phyloP scores from a whole-genome alignment of 345 rosid genomes.

The Salix suchowensis region DNA sequence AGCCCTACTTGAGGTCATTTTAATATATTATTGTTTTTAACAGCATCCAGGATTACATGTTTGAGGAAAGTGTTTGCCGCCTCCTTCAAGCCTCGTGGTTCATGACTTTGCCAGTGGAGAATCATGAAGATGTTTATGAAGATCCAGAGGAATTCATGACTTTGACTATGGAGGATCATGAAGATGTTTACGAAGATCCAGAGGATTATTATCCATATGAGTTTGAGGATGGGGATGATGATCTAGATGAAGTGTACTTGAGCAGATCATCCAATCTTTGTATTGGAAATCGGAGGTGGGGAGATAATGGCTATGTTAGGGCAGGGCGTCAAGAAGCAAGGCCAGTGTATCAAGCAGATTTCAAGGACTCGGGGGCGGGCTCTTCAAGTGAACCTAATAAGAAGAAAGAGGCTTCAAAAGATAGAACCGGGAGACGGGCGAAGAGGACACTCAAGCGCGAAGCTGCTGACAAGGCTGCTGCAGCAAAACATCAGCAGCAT shows the following conservation, averaged over 20 bases:
- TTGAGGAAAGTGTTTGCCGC: slow-evolving; percentile 87
- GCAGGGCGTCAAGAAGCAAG: slow-evolving; percentile 85
- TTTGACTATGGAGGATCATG: slow-evolving; percentile 45
- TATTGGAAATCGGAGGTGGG: slow-evolving; percentile 88
- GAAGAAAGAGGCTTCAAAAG: slow-evolving; percentile 46
- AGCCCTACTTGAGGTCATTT: neutral
- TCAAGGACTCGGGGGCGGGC: slow-evolving; percentile 45
- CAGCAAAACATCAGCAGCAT: slow-evolving; percentile 40
- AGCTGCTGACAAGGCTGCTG: slow-evolving; percentile 86
- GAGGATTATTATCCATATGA: slow-evolving; percentile 41
- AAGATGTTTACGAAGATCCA: slow-evolving; percentile 30
- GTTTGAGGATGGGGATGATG: slow-evolving; percentile 46
- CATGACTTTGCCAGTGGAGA: slow-evolving; percentile 55
- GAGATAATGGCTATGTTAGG: slow-evolving; percentile 85
- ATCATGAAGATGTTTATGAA: slow-evolving; percentile 30
- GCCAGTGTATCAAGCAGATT: slow-evolving; percentile 40
- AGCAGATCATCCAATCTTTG: slow-evolving; percentile 49
- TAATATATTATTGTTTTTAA: neutral
- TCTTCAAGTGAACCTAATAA: slow-evolving; percentile 53
- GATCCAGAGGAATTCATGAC: slow-evolving; percentile 50
- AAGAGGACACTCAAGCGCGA: slow-evolving; percentile 87
- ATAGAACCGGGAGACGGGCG: slow-evolving; percentile 68
- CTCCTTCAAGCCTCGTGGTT: slow-evolving; percentile 91
- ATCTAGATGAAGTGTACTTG: slow-evolving; percentile 61
- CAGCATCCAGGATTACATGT: slow-evolving; percentile 84